Base-by-base conservation (phyloP, 1,139 yeast genomes). In the Suhomyces atakaporum region DNA sequence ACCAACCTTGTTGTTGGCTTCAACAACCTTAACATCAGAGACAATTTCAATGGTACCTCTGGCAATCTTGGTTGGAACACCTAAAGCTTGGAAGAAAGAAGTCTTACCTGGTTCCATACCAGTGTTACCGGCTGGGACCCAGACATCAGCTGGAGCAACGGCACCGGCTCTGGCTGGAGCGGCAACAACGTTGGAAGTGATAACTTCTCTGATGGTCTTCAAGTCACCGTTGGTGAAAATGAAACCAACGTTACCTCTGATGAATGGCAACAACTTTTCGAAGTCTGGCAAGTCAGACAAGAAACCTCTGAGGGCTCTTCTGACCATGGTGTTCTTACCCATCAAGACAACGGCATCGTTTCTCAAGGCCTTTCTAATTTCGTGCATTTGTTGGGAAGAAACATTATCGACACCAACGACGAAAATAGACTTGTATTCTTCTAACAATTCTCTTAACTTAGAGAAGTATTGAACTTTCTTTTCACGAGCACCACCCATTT, bases 81-180 rank as follows among this genome's bases (percentile, higher is more conserved):
- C 97, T 66, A 92, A 84, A 69, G 99, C 98, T 84, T 92, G 99
- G 97, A 92, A 92, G 95, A 92, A 92, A 69, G 98, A 92, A 66
- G 99, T 92, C 89, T 92, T 92, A 84, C 97, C 97, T 74, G 99
- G 99, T 79, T 92, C 98, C 96, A 94, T 90, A 85, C 98, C 97
- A 61, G 99, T 92, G 96, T 92, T 94, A 76, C 96, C 95, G 61
- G 97, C 97, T 71, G 95, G 95, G 60, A 92, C 85, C 84, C 82
- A 87, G 65, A 92, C 97, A 66, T 90, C 97, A 69, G 73, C 83
- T 73, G 97, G 98, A 63, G 99, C 97, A 68, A 89, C 69, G 66
- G 97, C 98, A 89, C 98, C 98, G 56, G 98, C 95, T 79, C 90
- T 90, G 63, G 99, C 99, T 74, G 99, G 99, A 63, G 99, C 99